Conservation (phyloP, 805 yeast species). For the Cephaloascus fragrans region DNA sequence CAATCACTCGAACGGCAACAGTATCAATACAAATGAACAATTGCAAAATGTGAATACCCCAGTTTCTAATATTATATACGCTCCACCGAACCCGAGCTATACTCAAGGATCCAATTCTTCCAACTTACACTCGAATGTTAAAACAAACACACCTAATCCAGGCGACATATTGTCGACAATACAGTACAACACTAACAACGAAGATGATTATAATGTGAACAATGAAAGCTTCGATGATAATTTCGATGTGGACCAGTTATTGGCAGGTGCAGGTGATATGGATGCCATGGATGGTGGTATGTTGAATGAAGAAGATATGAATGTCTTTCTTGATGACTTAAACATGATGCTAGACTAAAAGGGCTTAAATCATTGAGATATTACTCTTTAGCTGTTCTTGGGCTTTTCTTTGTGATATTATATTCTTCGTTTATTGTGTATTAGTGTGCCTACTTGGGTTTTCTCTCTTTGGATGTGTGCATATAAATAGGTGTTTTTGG, state of each 20-base stretch:
- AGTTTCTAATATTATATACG: not conserved
- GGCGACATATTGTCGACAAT: not conserved
- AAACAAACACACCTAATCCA: not conserved
- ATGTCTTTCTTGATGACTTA: not conserved
- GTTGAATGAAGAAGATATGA: not conserved
- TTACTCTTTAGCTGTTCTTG: no score
- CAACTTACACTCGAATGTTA: not conserved
- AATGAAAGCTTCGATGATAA: not conserved
- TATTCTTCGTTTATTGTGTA: no score
- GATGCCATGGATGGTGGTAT: not conserved
- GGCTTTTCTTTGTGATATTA: no score
- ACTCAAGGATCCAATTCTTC: not conserved
- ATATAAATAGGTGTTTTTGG: no score
- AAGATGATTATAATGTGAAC: not conserved
- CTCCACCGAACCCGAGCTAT: no score
- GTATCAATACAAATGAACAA: no score
- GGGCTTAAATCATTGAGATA: no score
- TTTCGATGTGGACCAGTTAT: not conserved
- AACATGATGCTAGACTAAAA: conserved; percentile 1
- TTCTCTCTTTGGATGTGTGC: no score
- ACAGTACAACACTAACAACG: not conserved
- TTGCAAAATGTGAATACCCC: not conserved
- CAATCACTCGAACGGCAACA: no score
- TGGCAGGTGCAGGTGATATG: not conserved
- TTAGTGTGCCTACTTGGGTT: not conserved